phyloP scores from a whole-genome alignment of 768 basidiomycete genomes.

The Lyophyllum atratum region DNA sequence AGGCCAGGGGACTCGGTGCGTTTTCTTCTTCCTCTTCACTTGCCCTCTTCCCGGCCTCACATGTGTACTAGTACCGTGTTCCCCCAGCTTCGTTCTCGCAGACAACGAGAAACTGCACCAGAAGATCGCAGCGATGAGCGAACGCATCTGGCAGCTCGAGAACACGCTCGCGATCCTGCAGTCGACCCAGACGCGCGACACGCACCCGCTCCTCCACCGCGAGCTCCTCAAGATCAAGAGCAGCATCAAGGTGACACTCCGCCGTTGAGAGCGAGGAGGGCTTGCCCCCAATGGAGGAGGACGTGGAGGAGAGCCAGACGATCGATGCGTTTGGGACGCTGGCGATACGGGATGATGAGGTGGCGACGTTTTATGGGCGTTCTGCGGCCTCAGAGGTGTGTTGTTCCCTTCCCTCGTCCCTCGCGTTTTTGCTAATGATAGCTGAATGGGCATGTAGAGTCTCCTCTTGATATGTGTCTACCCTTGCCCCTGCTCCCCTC shows the following conservation, averaged over 20 bases:
- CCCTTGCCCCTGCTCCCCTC: neutral
- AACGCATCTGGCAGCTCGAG: constrained; percentile 72
- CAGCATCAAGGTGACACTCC: constrained; percentile 65
- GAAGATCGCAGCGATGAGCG: constrained; percentile 68
- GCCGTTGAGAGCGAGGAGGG: constrained; percentile 46
- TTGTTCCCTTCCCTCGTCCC: too few relatives aligned
- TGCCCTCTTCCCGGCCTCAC: too few relatives aligned
- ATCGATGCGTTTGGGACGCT: constrained; percentile 73
- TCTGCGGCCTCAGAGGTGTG: constrained; percentile 73
- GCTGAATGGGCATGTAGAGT: constrained; percentile 36
- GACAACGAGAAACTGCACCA: constrained; percentile 71
- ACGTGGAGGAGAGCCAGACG: constrained; percentile 45
- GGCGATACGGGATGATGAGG: constrained; percentile 69
- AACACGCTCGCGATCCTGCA: constrained; percentile 64
- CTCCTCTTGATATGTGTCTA: constrained; percentile 50
- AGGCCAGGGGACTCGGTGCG: constrained; percentile 76
- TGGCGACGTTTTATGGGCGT: constrained; percentile 69
- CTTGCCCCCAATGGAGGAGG: constrained; percentile 26
- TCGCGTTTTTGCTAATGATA: too few relatives aligned
- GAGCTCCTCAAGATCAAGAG: constrained; percentile 69
- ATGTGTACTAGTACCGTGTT: neutral
- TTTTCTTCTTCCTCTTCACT: constrained; percentile 3
- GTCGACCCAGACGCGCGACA: constrained; percentile 45
- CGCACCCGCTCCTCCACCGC: constrained; percentile 60
- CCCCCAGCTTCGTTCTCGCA: constrained; percentile 63